Base-by-base conservation (phyloP, 1,139 yeast species). In the Eremothecium coryli region DNA sequence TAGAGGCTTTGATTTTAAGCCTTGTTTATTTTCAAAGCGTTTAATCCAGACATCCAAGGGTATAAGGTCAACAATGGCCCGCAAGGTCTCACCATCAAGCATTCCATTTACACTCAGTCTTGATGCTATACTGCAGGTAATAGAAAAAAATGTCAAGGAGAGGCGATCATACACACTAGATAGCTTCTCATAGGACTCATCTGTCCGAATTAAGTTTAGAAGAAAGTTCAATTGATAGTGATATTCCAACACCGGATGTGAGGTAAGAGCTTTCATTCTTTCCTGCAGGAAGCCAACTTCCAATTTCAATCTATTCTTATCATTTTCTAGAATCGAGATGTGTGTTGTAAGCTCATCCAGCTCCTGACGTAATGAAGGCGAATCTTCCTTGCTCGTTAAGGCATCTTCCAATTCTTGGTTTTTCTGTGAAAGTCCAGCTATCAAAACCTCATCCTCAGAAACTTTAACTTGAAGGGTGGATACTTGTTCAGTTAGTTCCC, bases 331-430 rank as follows among this genome's bases (percentile, higher is more conserved):
- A 27, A 16, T 17, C 9, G 14, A 63, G 63, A 1, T 79, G 60
- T 0, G 72, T 65, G 2, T 42, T 50, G 29, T 64, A 58, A 25
- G 76, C 56, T 12, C 51, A 52, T 2, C 49, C 49, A 11, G 74
- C 10, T 10, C 14, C 20, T 11, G 10, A 15, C 7, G 12, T 17
- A n/a, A 9, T 27, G 9, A 3, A 17, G n/a, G n/a, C 17, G n/a
- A 9, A n/a, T n/a, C 22, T n/a, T 27, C 15, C 5, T 10, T 17
- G 22, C n/a, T 14, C 20, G 10, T 12, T 14, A 27, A 18, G 12
- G 10, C n/a, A 62, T 56, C 0, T 80, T 73, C 33, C 81, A 58
- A 17, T 61, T 65, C 33, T 77, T 85, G 18, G 79, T 67, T 37
- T 79, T 56, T 21, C 47, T 46, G 29, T 67, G 73, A 45, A 68